Evolutionary conservation across 2,329 filamentous ascomycete genomes (phyloP).

Genomic region (Hawksworthiomyces lignivorus): DNA sequence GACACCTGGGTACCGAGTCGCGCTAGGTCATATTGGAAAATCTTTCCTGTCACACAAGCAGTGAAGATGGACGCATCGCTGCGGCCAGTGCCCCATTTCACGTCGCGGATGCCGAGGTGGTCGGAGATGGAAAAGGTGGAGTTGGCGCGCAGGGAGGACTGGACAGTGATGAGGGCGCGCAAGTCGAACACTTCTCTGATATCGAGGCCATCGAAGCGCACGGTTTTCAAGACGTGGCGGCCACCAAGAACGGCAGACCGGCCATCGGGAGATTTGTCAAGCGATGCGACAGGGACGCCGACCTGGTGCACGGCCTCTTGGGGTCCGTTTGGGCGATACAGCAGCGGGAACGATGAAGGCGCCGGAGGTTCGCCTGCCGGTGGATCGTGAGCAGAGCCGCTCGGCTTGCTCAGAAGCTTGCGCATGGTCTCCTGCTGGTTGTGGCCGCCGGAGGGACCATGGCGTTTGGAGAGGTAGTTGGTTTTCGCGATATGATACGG

Average conservation of each 20-base stretch:
- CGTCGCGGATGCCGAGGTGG: conserved; percentile 56
- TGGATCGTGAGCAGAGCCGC: conserved; percentile 39
- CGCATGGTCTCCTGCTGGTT: conserved; percentile 33
- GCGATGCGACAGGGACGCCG: conserved; percentile 45
- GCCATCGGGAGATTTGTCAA: conserved; percentile 52
- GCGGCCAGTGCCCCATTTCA: conserved; percentile 45
- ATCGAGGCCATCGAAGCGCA: conserved; percentile 45
- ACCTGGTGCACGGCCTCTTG: conserved; percentile 48
- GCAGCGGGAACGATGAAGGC: conserved; percentile 34
- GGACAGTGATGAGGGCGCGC: conserved; percentile 44
- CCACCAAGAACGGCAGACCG: conserved; percentile 50
- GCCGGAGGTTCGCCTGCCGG: conserved; percentile 34
- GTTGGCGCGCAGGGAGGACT: conserved; percentile 35
- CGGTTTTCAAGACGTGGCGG: conserved; percentile 52
- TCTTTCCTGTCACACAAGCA: conserved; percentile 55
- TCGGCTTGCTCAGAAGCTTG: conserved; percentile 50
- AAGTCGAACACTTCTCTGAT: conserved; percentile 52
- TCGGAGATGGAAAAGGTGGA: conserved; percentile 36
- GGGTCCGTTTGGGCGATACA: conserved; percentile 45
- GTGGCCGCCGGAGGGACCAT: conserved; percentile 3
- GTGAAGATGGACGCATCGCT: conserved; percentile 50
- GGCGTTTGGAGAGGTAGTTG: too few relatives aligned
- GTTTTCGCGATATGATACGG: too few relatives aligned
- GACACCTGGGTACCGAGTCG: conserved; percentile 37
- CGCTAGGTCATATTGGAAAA: conserved; percentile 55